Base-by-base conservation (phyloP, 148 eudicot species). In the Salicornia ramosissima region DNA sequence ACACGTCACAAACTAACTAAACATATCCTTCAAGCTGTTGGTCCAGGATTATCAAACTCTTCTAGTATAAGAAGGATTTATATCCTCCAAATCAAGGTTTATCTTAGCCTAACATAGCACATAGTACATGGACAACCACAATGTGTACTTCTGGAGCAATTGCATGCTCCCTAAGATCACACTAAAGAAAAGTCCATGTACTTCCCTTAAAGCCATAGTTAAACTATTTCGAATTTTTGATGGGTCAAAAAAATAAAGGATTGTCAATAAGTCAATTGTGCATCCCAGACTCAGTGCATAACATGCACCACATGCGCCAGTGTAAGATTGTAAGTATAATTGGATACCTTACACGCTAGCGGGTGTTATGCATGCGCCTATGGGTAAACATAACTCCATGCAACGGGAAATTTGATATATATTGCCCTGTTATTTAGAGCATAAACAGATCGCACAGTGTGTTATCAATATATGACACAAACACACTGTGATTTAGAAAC, bases 271-370 rank as follows among this genome's bases (percentile, higher is more conserved):
- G 13, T 16, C 36, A 29, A 57, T 57, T 34, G n/a, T 47, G 21
- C 2, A 47, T 18, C n/a, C 15, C n/a, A n/a, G n/a, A n/a, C n/a
- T n/a, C n/a, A n/a, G n/a, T n/a, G n/a, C n/a, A n/a, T n/a, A n/a
- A n/a, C 62, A 21, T 57, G 62, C 62, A 57, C 62, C 62, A 57
- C 36, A 30, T 57, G 62, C 62, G 36, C 21, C 62, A 15, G 36
- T 26, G n/a, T 57, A 36, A 5, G 30, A 25, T 0, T 11, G 18
- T n/a, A n/a, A n/a, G 16, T n/a, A 1, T 13, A 1, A 8, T 1
- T 5, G 36, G 14, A 10, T 57, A 6, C 62, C 62, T 57, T n/a
- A 57, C 7, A 57, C 62, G 36, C 62, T 21, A 14, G 29, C 62
- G 6, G 4, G 36, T 30, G 62, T 29, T 2, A 57, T 57, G 62